A percentile compares a stretch with the other conserved stretches of the same genome.
Evolutionary conservation across 1,139 yeast genomes (phyloP).

Genomic region (Debaryomyces subglobosus): DNA sequence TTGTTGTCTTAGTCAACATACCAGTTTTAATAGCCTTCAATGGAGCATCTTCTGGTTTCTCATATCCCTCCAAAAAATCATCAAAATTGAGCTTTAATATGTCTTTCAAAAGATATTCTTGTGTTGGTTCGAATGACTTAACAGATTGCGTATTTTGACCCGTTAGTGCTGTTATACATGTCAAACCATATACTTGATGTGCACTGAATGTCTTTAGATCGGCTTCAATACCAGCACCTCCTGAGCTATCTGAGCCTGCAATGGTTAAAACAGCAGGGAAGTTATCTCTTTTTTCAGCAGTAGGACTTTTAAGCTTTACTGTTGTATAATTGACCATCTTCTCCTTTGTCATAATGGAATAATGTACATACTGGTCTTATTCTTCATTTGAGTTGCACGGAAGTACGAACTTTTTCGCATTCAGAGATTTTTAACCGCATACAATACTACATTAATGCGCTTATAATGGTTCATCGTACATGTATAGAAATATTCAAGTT

Average conservation of each 20-base stretch:
- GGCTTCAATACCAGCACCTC: constrained; percentile 96
- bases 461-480: constrained; percentile 2
- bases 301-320: background rate
- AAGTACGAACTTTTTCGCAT: constrained; percentile 7
- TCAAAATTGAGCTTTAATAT: constrained; percentile 59
- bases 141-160: constrained; percentile 81
- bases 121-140: constrained; percentile 48
- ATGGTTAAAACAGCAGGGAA: constrained; percentile 58
- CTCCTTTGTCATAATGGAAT: background rate
- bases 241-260: constrained; percentile 88
- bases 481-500: background rate
- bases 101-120: constrained; percentile 43
- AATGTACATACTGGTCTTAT: background rate
- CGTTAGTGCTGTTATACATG: constrained; percentile 80
- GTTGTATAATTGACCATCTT: constrained; percentile 3
- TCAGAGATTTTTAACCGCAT: constrained; percentile 5
- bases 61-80: constrained; percentile 55
- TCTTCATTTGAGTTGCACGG: background rate
- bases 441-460: constrained; percentile 9
- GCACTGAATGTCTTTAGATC: constrained; percentile 83
- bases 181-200: constrained; percentile 77
- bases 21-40: constrained; percentile 81
- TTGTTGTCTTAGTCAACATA: constrained; percentile 66
- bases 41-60: constrained; percentile 22
- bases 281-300: background rate